These are phyloP conservation scores for Ampelomyces quisqualis DNA, from an alignment of 2,329 filamentous ascomycete species.

Conservation along the genomic window DNA sequence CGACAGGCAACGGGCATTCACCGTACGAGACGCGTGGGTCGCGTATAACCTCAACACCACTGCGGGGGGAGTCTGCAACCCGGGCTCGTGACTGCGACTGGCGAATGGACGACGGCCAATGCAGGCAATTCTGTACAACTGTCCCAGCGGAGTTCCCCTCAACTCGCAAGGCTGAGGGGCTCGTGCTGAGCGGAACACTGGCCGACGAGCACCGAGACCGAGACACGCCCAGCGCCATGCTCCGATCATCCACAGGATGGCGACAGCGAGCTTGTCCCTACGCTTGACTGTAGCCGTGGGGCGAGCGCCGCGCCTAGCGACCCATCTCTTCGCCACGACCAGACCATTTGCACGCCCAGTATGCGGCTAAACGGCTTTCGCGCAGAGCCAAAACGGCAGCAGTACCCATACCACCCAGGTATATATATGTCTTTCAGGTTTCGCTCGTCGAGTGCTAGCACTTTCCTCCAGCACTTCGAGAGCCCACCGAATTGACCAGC, in stretches of 20 bases:
- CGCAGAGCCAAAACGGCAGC: conserved; percentile 8
- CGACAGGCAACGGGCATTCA: conserved; percentile 12
- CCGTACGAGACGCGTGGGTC: conserved; percentile 3
- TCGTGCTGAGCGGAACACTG: too few relatives aligned
- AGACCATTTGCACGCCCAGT: conserved; percentile 8
- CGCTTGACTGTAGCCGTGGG: conserved; percentile 10
- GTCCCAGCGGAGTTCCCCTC: not conserved
- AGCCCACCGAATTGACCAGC: not conserved
- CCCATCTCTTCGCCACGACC: conserved; percentile 18
- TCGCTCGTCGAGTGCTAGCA: too few relatives aligned
- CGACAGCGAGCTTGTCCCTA: not conserved
- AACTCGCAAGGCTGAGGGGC: conserved; percentile 5
- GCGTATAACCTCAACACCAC: not conserved
- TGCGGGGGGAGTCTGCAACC: not conserved
- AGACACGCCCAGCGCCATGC: conserved; percentile 4
- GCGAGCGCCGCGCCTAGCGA: conserved; percentile 13
- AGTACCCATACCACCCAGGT: conserved; percentile 10
- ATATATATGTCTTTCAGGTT: conserved; percentile 4
- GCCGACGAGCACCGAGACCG: not conserved
- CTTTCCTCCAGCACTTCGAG: not conserved
- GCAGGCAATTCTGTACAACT: conserved; percentile 1
- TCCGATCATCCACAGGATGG: not conserved
- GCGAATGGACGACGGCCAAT: conserved; percentile 10
- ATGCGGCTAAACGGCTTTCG: conserved; percentile 22
- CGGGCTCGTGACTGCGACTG: conserved; percentile 5